Evolutionary conservation across 495 filamentous ascomycete species (phyloP), one percentile per base, ranked within the genome.

Genomic region (Penicillium antarcticum): DNA sequence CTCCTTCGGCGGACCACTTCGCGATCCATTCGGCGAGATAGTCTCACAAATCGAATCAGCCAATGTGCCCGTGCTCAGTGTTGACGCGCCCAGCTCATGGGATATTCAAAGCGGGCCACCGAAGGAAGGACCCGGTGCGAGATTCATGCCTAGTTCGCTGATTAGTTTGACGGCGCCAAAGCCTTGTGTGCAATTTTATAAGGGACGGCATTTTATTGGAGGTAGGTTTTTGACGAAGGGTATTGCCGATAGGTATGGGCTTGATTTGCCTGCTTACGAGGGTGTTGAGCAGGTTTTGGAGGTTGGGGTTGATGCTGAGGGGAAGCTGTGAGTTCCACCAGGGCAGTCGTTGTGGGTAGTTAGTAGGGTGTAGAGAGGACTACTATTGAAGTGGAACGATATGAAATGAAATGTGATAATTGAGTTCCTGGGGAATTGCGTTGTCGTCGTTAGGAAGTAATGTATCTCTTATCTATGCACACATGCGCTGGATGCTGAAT

Each of bases 101-200:
- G 86, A 92, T 72, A 91, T 98, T 33, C 87, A 96, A 58, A 72
- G 69, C 2, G 94, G 94, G 0, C 92, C 92, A 16, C 91, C 92
- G 17, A 70, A 76, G 46, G 76, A 80, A 2, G 94, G 92, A 0
- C 83, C 90, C 0, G 94, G 89, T 5, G 82, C 83, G 53, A 85
- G 77, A 17, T 97, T 95, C 60, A 80, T 86, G 65, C 94, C 94
- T 19, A 69, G 75, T 37, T 82, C 83, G 40, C 67, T 98, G 53
- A 82, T 98, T 55, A 95, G 89, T 61, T 72, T 98, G 66, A 96
- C 95, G 42, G 95, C 94, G 36, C 91, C 94, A 31, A 98, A 98
- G 72, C 92, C 91, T n/a, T 74, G 95, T 44, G 87, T 91, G 19
- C 87, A 85, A 69, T 82, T 79, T 60, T 97, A 94, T 64, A 77